A percentile compares a stretch with the other conserved stretches of the same genome.
These are phyloP conservation scores for Myxozyma neotropica DNA, from an alignment of 805 yeast species.

Conservation along the genomic window DNA sequence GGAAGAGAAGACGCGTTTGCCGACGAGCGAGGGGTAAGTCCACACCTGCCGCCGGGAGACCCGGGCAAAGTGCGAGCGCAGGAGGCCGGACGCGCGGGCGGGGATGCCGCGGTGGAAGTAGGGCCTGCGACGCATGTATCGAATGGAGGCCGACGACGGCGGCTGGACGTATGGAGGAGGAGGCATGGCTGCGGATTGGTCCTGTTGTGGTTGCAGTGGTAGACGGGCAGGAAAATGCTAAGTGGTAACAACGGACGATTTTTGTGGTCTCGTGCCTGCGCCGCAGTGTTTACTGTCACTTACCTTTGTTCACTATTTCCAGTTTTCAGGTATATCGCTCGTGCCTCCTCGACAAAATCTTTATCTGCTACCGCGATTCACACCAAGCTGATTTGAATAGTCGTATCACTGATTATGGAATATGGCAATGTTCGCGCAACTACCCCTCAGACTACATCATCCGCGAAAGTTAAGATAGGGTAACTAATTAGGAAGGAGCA, in stretches of 20 bases:
- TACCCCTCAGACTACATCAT: too few relatives aligned
- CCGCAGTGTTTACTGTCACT: neutral
- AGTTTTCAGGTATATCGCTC: too few relatives aligned
- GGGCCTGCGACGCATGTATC: slow-evolving; percentile 33
- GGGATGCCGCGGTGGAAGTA: slow-evolving; percentile 21
- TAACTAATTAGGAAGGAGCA: too few relatives aligned
- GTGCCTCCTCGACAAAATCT: too few relatives aligned
- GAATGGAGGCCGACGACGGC: slow-evolving; percentile 25
- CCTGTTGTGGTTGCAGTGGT: slow-evolving; percentile 3
- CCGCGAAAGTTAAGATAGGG: too few relatives aligned
- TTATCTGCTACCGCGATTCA: too few relatives aligned
- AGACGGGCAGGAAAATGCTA: slow-evolving; percentile 1
- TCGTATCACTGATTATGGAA: too few relatives aligned
- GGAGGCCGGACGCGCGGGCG: slow-evolving; percentile 30
- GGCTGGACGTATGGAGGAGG: slow-evolving; percentile 35
- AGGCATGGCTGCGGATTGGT: slow-evolving; percentile 21
- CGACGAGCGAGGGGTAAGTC: slow-evolving; percentile 25
- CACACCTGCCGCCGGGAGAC: slow-evolving; percentile 31
- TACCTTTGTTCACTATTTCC: neutral
- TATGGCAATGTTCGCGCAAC: too few relatives aligned
- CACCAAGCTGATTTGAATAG: too few relatives aligned
- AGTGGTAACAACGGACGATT: neutral
- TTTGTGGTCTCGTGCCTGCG: neutral
- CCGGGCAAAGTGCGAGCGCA: slow-evolving; percentile 26
- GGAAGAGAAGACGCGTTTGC: slow-evolving; percentile 22